phyloP scores from a whole-genome alignment of 2,329 filamentous ascomycete genomes.

The Cercospora zeina region DNA sequence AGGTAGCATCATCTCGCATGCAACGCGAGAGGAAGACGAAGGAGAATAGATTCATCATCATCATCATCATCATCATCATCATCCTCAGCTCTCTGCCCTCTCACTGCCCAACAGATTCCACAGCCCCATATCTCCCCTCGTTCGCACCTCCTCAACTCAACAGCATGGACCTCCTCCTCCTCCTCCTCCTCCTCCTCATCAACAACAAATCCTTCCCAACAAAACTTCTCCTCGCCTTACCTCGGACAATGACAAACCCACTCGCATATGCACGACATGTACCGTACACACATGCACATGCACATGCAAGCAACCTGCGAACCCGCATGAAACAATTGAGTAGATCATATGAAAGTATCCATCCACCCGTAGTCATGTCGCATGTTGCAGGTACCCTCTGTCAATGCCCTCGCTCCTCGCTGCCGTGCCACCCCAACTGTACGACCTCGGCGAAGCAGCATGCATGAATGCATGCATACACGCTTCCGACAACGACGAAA shows the following conservation, averaged over 20 bases:
- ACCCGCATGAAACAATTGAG: conserved; percentile 3
- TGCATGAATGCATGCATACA: not conserved
- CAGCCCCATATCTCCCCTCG: no score
- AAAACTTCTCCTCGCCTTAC: not conserved
- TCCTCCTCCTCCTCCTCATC: not conserved
- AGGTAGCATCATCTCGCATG: conserved; percentile 1
- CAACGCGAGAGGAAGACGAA: not conserved
- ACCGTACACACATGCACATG: not conserved
- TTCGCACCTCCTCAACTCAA: not conserved
- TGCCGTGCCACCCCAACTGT: not conserved
- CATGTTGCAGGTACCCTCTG: conserved; percentile 3
- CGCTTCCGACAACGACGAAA: not conserved
- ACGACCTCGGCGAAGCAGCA: not conserved
- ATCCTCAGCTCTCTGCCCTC: no score
- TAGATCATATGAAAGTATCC: no score
- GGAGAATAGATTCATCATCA: no score
- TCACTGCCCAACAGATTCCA: no score
- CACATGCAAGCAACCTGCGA: not conserved
- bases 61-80: no score
- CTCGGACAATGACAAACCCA: not conserved
- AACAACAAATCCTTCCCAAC: not conserved
- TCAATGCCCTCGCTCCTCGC: not conserved
- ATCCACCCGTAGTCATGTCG: no score
- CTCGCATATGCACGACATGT: not conserved
- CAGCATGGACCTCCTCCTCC: not conserved